These are phyloP conservation scores for Mycosarcoma mackinlayi DNA, from an alignment of 1,284 basidiomycete species.

Conservation along the genomic window DNA sequence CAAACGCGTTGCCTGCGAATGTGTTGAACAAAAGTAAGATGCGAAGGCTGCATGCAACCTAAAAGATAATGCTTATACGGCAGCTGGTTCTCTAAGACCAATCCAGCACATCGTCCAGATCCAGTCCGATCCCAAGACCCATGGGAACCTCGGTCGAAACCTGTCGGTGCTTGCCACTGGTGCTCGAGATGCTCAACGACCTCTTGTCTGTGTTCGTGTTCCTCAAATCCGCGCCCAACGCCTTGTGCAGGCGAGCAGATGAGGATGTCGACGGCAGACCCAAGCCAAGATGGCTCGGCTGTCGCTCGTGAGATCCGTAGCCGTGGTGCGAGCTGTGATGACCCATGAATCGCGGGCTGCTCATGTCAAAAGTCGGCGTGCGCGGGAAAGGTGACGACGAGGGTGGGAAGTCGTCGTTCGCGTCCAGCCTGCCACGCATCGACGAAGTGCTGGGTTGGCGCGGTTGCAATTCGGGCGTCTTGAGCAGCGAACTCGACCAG, in stretches of 20 bases:
- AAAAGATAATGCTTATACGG: neutral
- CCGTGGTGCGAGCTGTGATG: slow-evolving; percentile 15
- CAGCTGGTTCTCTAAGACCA: slow-evolving; percentile 37
- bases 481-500: slow-evolving; percentile 42
- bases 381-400: slow-evolving; percentile 54
- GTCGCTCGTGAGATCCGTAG: slow-evolving; percentile 29
- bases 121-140: slow-evolving; percentile 47
- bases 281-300: slow-evolving; percentile 37
- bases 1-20: too few relatives aligned
- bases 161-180: slow-evolving; percentile 35
- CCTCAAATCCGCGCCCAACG: slow-evolving; percentile 14
- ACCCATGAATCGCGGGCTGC: slow-evolving; percentile 39
- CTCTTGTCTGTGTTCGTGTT: slow-evolving; percentile 14
- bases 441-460: slow-evolving; percentile 34
- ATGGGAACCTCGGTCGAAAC: slow-evolving; percentile 44
- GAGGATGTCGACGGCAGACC: slow-evolving; percentile 33
- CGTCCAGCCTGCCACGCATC: slow-evolving; percentile 29
- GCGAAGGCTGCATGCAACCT: neutral
- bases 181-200: slow-evolving; percentile 25
- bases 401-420: slow-evolving; percentile 40
- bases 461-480: slow-evolving; percentile 51
- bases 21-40: neutral
- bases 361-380: slow-evolving; percentile 51
- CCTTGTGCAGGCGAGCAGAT: slow-evolving; percentile 30
- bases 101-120: slow-evolving; percentile 51